These are phyloP conservation scores for Nakazawaea ishiwadae DNA, from an alignment of 805 yeast genomes.

Conservation along the genomic window DNA sequence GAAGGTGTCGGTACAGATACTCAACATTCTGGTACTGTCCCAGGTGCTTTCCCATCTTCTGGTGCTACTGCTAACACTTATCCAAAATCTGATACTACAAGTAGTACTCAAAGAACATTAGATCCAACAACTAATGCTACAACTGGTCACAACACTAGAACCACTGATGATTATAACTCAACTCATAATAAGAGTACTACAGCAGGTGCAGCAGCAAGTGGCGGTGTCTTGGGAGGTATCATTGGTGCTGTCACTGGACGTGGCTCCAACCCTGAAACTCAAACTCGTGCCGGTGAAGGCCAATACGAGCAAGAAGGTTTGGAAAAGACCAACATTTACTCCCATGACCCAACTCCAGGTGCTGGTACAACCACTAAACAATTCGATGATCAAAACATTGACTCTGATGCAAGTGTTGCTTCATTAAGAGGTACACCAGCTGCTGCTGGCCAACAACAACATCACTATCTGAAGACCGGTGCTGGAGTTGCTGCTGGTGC, in stretches of 20 bases:
- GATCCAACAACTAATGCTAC: not conserved
- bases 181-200: conserved; percentile 9
- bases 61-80: not conserved
- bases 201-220: conserved; percentile 14
- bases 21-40: not conserved
- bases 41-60: not conserved
- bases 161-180: not conserved
- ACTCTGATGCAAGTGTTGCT: conserved; percentile 7
- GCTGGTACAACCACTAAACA: not conserved
- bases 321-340: not conserved
- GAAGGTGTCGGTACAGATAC: not conserved
- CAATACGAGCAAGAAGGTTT: not conserved
- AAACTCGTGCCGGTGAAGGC: conserved; percentile 3
- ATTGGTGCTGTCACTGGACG: conserved; percentile 7
- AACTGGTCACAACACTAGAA: not conserved
- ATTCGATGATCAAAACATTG: not conserved
- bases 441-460: not conserved
- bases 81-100: not conserved
- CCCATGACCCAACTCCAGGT: not conserved
- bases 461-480: not conserved
- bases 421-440: conserved; percentile 4
- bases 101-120: not conserved
- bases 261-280: not conserved
- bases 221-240: conserved; percentile 13
- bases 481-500: conserved; percentile 1